Evolutionary conservation across 1,284 basidiomycete species (phyloP).

Genomic region (Apiotrichum laibachii): DNA sequence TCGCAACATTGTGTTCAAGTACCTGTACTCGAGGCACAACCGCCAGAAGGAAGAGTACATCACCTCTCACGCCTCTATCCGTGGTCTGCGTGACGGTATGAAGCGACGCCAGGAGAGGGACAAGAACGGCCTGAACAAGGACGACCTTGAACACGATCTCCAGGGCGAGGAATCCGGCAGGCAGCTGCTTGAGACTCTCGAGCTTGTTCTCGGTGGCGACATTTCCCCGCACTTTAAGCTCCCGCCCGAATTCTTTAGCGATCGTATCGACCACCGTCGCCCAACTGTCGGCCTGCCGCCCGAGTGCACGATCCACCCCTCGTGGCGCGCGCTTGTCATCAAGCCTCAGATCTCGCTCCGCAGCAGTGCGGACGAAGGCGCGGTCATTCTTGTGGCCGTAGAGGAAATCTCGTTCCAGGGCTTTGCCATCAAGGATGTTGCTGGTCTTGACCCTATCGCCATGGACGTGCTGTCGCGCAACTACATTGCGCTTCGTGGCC

Average conservation of each 20-base stretch:
- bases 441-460: constrained; percentile 76
- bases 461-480: constrained; percentile 81
- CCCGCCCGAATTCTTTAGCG: constrained; percentile 16
- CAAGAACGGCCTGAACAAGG: constrained; percentile 18
- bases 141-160: constrained; percentile 9
- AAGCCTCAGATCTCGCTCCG: constrained; percentile 87
- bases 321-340: constrained; percentile 76
- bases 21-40: constrained; percentile 78
- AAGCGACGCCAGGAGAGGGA: constrained; percentile 22
- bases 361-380: constrained; percentile 62
- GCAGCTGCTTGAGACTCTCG: constrained; percentile 19
- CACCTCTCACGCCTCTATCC: constrained; percentile 64
- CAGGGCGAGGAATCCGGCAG: constrained; percentile 5
- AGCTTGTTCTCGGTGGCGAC: constrained; percentile 19
- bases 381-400: constrained; percentile 74
- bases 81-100: constrained; percentile 35
- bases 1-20: constrained; percentile 80
- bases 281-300: constrained; percentile 35
- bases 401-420: constrained; percentile 77
- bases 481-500: constrained; percentile 69
- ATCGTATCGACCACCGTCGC: constrained; percentile 18
- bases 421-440: constrained; percentile 76
- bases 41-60: constrained; percentile 79
- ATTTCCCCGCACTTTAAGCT: constrained; percentile 24
- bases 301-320: constrained; percentile 56